Evolutionary conservation across 768 basidiomycete species (phyloP).

Genomic region (Nidularia pulvinata): DNA sequence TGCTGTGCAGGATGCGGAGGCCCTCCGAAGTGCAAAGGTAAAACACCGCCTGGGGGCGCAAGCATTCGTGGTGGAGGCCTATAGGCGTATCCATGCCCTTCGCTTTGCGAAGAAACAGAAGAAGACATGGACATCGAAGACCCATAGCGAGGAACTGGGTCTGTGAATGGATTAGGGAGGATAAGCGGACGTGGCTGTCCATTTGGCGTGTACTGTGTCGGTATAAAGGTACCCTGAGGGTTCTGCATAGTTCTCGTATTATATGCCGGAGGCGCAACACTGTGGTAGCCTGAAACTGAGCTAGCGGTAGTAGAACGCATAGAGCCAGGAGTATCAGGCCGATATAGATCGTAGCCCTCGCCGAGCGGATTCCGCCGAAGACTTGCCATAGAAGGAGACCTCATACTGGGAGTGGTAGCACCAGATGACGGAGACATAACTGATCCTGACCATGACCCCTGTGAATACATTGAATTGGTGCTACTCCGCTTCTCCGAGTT

Average conservation of each 20-base stretch:
- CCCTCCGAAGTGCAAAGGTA: too few species aligned
- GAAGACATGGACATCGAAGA: conserved; percentile 6
- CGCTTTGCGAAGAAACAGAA: conserved; percentile 2
- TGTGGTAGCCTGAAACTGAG: conserved; percentile 1
- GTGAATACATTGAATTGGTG: conserved; percentile 15
- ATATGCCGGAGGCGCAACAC: too few species aligned
- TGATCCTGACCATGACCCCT: conserved; percentile 10
- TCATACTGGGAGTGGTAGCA: not conserved
- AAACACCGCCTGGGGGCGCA: too few species aligned
- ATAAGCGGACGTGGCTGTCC: too few species aligned
- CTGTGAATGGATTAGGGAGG: conserved; percentile 13
- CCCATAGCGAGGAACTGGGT: conserved; percentile 7
- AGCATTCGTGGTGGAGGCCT: not conserved
- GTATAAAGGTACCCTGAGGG: too few species aligned
- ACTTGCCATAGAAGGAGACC: conserved; percentile 5
- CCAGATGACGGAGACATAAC: not conserved
- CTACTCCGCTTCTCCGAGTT: conserved; percentile 11
- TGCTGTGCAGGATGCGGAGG: too few species aligned
- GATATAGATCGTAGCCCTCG: conserved; percentile 5
- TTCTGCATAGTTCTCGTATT: too few species aligned
- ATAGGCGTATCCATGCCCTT: not conserved
- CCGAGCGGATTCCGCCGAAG: not conserved
- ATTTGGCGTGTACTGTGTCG: too few species aligned
- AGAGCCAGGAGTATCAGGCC: conserved; percentile 7
- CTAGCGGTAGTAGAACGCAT: conserved; percentile 5